Evolutionary conservation across 495 filamentous ascomycete species (phyloP).

Genomic region (Aspergillus hancockii): DNA sequence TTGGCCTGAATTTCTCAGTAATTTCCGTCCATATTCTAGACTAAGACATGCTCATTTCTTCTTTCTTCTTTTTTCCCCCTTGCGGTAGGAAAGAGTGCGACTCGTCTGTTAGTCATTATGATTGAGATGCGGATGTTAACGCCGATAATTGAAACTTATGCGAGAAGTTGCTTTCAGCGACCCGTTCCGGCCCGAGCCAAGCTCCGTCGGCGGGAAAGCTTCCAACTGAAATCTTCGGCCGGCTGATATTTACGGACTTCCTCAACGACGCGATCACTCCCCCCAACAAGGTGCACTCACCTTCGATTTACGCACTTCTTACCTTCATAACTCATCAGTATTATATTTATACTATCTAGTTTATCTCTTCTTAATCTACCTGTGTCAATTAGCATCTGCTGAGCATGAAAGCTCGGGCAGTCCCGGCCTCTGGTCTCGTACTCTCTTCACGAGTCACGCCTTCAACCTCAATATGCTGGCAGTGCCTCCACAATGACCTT

Average conservation of each 20-base stretch:
- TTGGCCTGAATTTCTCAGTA: conserved; percentile 13
- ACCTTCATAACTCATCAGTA: neutral
- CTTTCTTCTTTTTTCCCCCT: neutral
- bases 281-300: neutral
- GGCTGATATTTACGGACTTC: conserved; percentile 8
- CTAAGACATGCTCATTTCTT: neutral
- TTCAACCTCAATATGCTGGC: conserved; percentile 39
- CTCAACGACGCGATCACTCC: neutral
- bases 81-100: neutral
- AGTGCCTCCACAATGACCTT: conserved; percentile 49
- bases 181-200: conserved; percentile 29
- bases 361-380: conserved; percentile 4
- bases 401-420: conserved; percentile 47
- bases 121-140: neutral
- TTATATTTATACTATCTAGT: conserved; percentile 1
- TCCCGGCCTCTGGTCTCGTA: conserved; percentile 42
- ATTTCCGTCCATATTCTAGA: conserved; percentile 18
- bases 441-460: conserved; percentile 37
- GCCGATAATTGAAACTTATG: neutral
- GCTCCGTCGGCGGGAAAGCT: conserved; percentile 17
- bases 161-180: neutral
- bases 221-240: conserved; percentile 15
- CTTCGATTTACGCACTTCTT: neutral
- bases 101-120: neutral
- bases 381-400: conserved; percentile 11